Conservation (phyloP, 2,329 filamentous ascomycete species). For the Fusarium nodosum region DNA sequence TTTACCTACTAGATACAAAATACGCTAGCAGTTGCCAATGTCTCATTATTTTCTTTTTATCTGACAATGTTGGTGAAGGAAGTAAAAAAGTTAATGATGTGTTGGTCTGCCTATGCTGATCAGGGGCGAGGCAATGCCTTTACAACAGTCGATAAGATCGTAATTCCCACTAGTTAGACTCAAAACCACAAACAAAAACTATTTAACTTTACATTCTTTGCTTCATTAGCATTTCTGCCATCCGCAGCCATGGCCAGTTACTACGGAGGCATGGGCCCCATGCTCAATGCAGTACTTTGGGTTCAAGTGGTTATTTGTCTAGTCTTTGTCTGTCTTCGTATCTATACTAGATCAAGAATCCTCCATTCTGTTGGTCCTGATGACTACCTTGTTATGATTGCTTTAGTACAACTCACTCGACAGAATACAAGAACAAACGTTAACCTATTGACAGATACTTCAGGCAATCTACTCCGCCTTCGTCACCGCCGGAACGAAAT, state of each 20-base stretch:
- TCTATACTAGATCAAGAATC: slow-evolving; percentile 24
- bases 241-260: slow-evolving; percentile 11
- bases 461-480: slow-evolving; percentile 33
- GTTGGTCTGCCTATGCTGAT: neutral
- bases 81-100: neutral
- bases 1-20: neutral
- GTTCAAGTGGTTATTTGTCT: slow-evolving; percentile 21
- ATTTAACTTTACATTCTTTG: too few relatives aligned
- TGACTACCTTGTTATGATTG: slow-evolving; percentile 17
- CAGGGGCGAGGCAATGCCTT: neutral
- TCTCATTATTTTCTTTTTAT: slow-evolving; percentile 2
- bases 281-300: slow-evolving; percentile 32
- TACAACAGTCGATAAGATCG: neutral
- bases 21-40: neutral
- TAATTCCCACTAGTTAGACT: neutral
- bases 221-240: neutral
- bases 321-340: slow-evolving; percentile 19
- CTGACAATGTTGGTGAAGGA: neutral
- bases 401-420: neutral
- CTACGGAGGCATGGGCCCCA: slow-evolving; percentile 30
- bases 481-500: slow-evolving; percentile 17
- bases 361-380: slow-evolving; percentile 15
- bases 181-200: too few relatives aligned
- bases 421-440: neutral
- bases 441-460: neutral